These are phyloP conservation scores for Cercospora canescens DNA, from an alignment of 2,329 filamentous ascomycete genomes.

Conservation along the genomic window DNA sequence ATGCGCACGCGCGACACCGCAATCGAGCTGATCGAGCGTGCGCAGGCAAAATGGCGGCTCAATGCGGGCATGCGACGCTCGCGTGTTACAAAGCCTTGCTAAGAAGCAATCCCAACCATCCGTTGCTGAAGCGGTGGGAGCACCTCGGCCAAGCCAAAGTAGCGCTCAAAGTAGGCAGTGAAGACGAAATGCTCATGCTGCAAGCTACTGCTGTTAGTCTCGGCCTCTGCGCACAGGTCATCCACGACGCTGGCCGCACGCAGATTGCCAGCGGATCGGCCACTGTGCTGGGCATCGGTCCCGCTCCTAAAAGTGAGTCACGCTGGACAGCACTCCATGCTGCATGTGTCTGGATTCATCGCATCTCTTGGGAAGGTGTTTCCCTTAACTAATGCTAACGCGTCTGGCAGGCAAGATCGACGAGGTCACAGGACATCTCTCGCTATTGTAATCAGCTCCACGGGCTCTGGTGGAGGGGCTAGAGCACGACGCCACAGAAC, in stretches of 20 bases:
- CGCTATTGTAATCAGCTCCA: slow-evolving; percentile 63
- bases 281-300: slow-evolving; percentile 77
- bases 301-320: slow-evolving; percentile 69
- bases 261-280: slow-evolving; percentile 93
- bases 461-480: not conserved
- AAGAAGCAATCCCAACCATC: slow-evolving; percentile 54
- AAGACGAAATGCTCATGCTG: slow-evolving; percentile 75
- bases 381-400: not conserved
- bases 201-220: slow-evolving; percentile 79
- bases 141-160: slow-evolving; percentile 54
- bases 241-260: slow-evolving; percentile 93
- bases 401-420: slow-evolving; percentile 62
- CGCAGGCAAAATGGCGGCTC: slow-evolving; percentile 91
- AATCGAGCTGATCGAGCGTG: not conserved
- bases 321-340: not conserved
- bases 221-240: slow-evolving; percentile 84
- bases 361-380: not conserved
- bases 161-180: slow-evolving; percentile 81
- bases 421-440: slow-evolving; percentile 79
- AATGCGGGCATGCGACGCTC: slow-evolving; percentile 76
- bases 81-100: slow-evolving; percentile 90
- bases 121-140: slow-evolving; percentile 82
- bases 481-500: not conserved
- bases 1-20: not conserved
- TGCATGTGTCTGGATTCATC: not conserved